Percentiles rank a stretch among this genome's conserved stretches.
Conservation (phyloP, 352 stramenopile species). For the Phytophthora pluvialis region DNA sequence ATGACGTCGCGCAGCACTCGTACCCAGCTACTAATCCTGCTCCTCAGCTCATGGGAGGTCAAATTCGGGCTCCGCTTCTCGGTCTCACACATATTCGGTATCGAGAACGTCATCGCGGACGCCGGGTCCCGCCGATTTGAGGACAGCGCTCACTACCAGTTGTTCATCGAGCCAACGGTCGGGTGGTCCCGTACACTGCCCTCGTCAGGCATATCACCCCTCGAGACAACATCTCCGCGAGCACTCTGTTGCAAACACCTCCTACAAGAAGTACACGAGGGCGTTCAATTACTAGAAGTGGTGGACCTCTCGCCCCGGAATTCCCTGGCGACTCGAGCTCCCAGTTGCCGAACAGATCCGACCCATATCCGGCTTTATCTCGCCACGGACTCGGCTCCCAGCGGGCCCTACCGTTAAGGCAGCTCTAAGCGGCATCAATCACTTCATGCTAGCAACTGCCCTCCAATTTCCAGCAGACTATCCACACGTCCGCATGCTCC, state of each 20-base stretch:
- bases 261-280: not conserved
- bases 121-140: conserved; percentile 1
- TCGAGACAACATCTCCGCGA: not conserved
- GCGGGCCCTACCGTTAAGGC: too few species aligned
- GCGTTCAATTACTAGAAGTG: not conserved
- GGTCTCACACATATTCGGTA: not conserved
- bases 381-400: too few species aligned
- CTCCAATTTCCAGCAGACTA: too few species aligned
- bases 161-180: too few species aligned
- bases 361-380: too few species aligned
- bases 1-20: not conserved
- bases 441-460: too few species aligned
- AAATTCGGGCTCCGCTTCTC: conserved; percentile 2
- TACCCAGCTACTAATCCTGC: conserved; percentile 6
- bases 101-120: conserved; percentile 5
- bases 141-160: too few species aligned
- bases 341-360: too few species aligned
- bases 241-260: not conserved
- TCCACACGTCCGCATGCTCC: too few species aligned
- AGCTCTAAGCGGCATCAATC: too few species aligned
- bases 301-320: not conserved
- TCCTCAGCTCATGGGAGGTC: conserved; percentile 4
- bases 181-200: not conserved
- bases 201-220: not conserved
- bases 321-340: too few species aligned